Evolutionary conservation across 768 basidiomycete genomes (phyloP), one percentile per base, ranked within the genome.

Genomic region (Wakefieldia striispora): DNA sequence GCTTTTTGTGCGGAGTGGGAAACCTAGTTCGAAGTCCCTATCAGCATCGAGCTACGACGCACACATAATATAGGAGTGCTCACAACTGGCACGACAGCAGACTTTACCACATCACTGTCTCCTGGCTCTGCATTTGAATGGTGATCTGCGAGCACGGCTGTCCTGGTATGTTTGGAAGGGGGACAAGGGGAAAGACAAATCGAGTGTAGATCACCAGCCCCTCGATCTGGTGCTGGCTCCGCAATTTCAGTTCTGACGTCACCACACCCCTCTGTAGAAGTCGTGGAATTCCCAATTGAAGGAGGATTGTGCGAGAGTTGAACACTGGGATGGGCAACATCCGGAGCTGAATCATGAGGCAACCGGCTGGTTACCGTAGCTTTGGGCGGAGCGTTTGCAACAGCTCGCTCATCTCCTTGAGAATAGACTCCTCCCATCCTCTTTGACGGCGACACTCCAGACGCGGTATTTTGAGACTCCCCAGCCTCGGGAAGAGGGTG

Each of bases 371-470:
- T 34, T 35, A 29, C 20, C 16, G n/a, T 23, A 38, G 23, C 23
- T 26, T 38, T 8, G 19, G 38, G 36, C 19, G 20, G 36, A 17
- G 17, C 12, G 19, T 20, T 40, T 26, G 46, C 33, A 31, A 29
- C 14, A 3, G 1, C 33, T 41, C 45, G 35, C 35, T 13, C 41
- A 12, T 43, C 47, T 31, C 19, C 31, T 16, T 26, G 7, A 24
- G 38, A 40, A 27, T 7, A 6, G 19, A 21, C 40, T 31, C 45
- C 47, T 14, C 43, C 37, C 37, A 3, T 35, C 9, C 12, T 27
- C 16, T 45, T 48, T 35, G 43, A 55, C 12, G 48, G 38, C 45
- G 41, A 16, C 47, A 24, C 17, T 37, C 60, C 61, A 33, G 42
- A 26, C 12, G 46, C 33, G 37, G 12, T 4, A 23, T 12, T 37